phyloP scores from a whole-genome alignment of 2,329 filamentous ascomycete genomes.

The Epichloe coenophiala region DNA sequence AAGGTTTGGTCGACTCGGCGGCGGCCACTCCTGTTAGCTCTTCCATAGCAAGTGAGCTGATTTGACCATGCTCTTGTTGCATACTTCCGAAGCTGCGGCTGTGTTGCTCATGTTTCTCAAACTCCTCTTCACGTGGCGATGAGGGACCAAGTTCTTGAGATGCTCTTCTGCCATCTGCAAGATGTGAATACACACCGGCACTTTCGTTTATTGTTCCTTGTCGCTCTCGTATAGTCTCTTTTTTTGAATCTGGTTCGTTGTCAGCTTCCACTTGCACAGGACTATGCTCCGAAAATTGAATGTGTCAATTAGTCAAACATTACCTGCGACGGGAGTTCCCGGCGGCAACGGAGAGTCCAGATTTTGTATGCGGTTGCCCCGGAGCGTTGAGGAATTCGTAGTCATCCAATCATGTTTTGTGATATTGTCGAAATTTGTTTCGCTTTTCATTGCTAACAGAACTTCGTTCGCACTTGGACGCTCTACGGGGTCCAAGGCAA shows the following conservation, averaged over 20 bases:
- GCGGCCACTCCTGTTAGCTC: background rate
- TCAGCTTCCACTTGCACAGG: conserved; percentile 5
- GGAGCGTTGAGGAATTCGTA: conserved; percentile 26
- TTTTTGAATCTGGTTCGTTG: conserved; percentile 13
- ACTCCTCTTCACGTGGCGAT: conserved; percentile 1
- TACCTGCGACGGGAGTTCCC: conserved; percentile 34
- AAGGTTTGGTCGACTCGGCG: background rate
- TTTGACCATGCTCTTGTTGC: background rate
- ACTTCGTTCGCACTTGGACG: conserved; percentile 82
- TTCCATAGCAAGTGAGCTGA: background rate
- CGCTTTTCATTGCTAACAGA: conserved; percentile 59
- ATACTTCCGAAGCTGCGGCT: background rate
- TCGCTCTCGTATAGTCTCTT: conserved; percentile 15
- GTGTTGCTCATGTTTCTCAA: background rate
- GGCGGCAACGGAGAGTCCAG: conserved; percentile 39
- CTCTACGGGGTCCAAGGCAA: conserved; percentile 63
- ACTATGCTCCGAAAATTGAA: no score
- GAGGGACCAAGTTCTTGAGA: conserved; percentile 10
- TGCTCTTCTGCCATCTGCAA: conserved; percentile 11
- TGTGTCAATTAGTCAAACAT: conserved; percentile 4
- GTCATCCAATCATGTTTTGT: conserved; percentile 19
- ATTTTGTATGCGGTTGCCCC: conserved; percentile 36
- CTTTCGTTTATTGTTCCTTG: background rate
- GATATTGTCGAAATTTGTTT: conserved; percentile 36
- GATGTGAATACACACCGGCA: conserved; percentile 3